Evolutionary conservation across 257 asterid genomes (phyloP), one percentile per base, ranked within the genome.

Genomic region (Leptodermis oblonga): DNA sequence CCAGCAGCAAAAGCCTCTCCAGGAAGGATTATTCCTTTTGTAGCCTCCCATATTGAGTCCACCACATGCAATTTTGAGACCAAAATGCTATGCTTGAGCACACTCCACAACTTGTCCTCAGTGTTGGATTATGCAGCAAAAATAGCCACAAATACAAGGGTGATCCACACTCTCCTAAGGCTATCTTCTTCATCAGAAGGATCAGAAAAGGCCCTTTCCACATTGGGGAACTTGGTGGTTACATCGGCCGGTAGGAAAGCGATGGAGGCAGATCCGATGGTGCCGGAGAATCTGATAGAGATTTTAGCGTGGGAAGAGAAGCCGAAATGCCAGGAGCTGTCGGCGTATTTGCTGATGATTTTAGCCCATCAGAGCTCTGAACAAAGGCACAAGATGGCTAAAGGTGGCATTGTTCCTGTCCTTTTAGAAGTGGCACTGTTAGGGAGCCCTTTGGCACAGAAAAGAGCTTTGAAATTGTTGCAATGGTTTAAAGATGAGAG

Each of bases 401-500:
- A 84, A 73, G 97, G 88, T 0, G 96, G 95, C 55, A 88, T 93
- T 4, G 96, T 93, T 7, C 91, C 86, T 22, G 88, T 86, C 56
- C 96, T 93, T 45, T 87, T 90, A 39, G 97, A 88, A 75, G 87
- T 90, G 20, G 96, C 90, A n/a, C 73, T 93, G 74, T 61, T 90
- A 78, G 94, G 97, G 1, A 93, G 92, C 48, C 82, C 96, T 2
- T 78, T 93, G 81, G 96, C 90, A 4, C 96, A 85, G 68, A 93
- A 87, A 69, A 82, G 98, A 56, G 97, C 98, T 11, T 13, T 90
- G 49, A 93, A 90, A 79, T 68, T 93, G 46, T 71, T 93, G 28
- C 96, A 90, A 58, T 90, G 98, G 98, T 90, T 93, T 64, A 93
- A 90, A 77, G 88, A 88, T 37, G 98, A 88, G 3, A 63, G 96